These are phyloP conservation scores for Phlegmacium glaucopus DNA, from an alignment of 768 basidiomycete genomes.

Conservation along the genomic window DNA sequence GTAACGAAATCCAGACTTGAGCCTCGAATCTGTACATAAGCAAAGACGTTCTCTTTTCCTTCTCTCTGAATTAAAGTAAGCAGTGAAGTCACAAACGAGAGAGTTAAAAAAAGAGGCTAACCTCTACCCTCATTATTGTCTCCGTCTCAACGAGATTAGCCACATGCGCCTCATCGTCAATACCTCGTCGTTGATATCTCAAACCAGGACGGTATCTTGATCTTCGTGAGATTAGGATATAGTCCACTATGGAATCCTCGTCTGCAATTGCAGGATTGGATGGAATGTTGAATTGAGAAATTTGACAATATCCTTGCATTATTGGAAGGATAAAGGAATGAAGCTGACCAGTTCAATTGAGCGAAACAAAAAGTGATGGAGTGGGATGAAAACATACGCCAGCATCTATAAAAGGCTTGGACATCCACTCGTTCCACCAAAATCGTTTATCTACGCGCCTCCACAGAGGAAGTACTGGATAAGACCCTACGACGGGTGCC, in stretches of 20 bases:
- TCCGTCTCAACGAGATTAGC: slow-evolving; percentile 98
- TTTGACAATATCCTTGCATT: slow-evolving; percentile 91
- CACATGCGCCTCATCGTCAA: slow-evolving; percentile 90
- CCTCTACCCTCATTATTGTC: slow-evolving; percentile 80
- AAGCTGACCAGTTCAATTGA: slow-evolving; percentile 38
- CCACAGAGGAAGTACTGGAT: slow-evolving; percentile 83
- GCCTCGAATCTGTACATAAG: slow-evolving; percentile 88
- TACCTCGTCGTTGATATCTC: slow-evolving; percentile 90
- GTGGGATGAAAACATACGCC: slow-evolving; percentile 52
- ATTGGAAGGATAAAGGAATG: slow-evolving; percentile 87
- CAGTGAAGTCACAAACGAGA: neutral
- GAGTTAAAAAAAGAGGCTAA: slow-evolving; percentile 26
- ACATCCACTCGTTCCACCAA: slow-evolving; percentile 96
- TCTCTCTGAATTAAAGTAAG: slow-evolving; percentile 53
- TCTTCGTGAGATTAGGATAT: slow-evolving; percentile 80
- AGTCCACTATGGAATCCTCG: slow-evolving; percentile 59
- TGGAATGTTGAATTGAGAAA: slow-evolving; percentile 62
- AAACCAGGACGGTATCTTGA: slow-evolving; percentile 89
- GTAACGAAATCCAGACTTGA: slow-evolving; percentile 57
- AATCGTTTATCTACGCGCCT: slow-evolving; percentile 84
- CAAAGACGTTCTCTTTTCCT: slow-evolving; percentile 72
- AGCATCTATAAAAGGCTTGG: slow-evolving; percentile 80
- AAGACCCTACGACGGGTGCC: slow-evolving; percentile 60
- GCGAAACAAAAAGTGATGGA: slow-evolving; percentile 1
- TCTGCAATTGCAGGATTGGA: slow-evolving; percentile 41